Base-by-base conservation (phyloP, 345 rosid genomes). In the Litchi chinensis region DNA sequence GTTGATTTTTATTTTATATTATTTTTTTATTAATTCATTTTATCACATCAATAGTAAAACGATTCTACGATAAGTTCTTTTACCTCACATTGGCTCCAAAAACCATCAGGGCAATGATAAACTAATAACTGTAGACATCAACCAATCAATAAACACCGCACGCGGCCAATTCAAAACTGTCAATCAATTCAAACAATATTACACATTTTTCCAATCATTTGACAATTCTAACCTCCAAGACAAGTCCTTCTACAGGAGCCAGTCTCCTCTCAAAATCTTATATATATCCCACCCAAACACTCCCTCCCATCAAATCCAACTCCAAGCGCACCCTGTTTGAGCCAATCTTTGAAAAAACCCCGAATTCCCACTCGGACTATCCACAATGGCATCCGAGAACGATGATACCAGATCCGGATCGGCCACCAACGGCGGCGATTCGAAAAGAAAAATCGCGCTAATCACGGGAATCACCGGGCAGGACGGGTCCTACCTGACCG, bases 381-480 rank as follows among this genome's bases (percentile, higher is more conserved):
- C 62, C 78, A 11, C 32, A 24, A 88, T 86, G 91, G 88, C 89
- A 18, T 74, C 84, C 60, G 82, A 85, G 4, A 76, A 48, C 70
- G 82, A 83, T 21, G 74, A 83, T 9, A 76, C 88, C 76, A 76
- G 79, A 77, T 78, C 88, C 79, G 85, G 81, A 70, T 76, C 92
- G 62, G 46, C 73, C 37, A 0, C 72, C 39, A 87, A 85, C 44
- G 93, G 86, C 44, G 89, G 77, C 54, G 65, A 60, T 3, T 16
- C 81, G 2, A 77, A 62, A 0, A 80, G 44, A 63, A 93, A 85
- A 82, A 73, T 90, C 65, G 99, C 99, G 40, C 80, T 95, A 26
- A 86, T 95, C 79, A 91, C 99, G 26, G 99, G 99, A 12, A 94
- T 95, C 70, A 95, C 99, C 13, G 98, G 99, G 6, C 99, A 95